phyloP scores from a whole-genome alignment of 2,329 filamentous ascomycete species.

The Colletotrichum shisoi region DNA sequence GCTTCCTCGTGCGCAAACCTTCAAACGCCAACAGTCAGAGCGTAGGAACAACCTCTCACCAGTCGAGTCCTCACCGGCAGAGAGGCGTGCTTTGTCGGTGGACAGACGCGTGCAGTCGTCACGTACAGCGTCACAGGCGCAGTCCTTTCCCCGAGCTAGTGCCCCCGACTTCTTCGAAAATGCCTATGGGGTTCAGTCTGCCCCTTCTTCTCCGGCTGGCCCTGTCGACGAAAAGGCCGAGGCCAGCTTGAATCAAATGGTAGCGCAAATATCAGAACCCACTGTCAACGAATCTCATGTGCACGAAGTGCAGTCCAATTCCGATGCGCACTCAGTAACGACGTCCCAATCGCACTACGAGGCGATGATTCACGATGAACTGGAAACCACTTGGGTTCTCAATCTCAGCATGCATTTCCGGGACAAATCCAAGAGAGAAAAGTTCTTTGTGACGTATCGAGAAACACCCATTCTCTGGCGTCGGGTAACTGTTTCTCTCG shows the following conservation, averaged over 20 bases:
- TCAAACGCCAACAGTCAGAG: conserved; percentile 85
- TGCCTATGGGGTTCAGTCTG: conserved; percentile 43
- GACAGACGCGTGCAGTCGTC: conserved; percentile 59
- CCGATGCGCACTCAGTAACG: conserved; percentile 59
- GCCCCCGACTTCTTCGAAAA: conserved; percentile 56
- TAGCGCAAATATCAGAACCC: conserved; percentile 35
- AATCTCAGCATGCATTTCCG: conserved; percentile 99
- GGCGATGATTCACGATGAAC: conserved; percentile 75
- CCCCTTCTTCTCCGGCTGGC: conserved; percentile 46
- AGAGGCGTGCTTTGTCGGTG: conserved; percentile 75
- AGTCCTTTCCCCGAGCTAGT: conserved; percentile 56
- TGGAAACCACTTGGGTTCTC: conserved; percentile 90
- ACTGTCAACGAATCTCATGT: conserved; percentile 27
- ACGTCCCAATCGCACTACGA: conserved; percentile 62
- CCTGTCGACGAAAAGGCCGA: conserved; percentile 48
- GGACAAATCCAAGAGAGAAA: conserved; percentile 90
- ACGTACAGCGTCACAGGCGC: conserved; percentile 47
- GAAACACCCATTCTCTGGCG: conserved; percentile 81
- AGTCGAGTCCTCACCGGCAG: conserved; percentile 67
- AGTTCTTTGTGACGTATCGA: conserved; percentile 96
- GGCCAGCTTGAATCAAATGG: conserved; percentile 40
- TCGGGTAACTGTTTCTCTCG: conserved; percentile 89
- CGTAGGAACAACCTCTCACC: conserved; percentile 75
- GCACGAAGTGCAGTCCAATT: conserved; percentile 47
- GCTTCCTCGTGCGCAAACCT: conserved; percentile 78